Base-by-base conservation (phyloP, 805 yeast species). In the Maudiozyma bulderi region DNA sequence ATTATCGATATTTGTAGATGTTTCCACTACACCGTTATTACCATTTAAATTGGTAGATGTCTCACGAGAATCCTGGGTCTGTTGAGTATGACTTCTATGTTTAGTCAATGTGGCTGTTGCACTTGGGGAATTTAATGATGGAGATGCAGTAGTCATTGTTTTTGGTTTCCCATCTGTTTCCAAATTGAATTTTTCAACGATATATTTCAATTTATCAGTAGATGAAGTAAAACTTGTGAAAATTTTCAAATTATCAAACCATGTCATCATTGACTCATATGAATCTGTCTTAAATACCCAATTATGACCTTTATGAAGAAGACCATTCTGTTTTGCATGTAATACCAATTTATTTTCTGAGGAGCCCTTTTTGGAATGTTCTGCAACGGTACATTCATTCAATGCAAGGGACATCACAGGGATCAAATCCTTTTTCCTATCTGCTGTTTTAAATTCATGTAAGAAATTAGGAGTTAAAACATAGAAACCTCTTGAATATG, bases 241-340 rank as follows among this genome's bases (percentile, higher is more conserved):
- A 44, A 72, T 73, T 62, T 82, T 81, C 55, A 91, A 73, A 60
- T 86, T 95, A 55, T 78, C 78, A 66, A 78, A 86, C 99, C 99
- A 91, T 39, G 73, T 75, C 64, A 83, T 79, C 91, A 89, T 86
- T 33, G 76, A 66, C 40, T 82, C 84, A 58, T 84, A 85, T 45
- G 84, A 77, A 59, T 86, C 93, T n/a, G 95, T 83, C 55, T 95
- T 76, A 71, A 91, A 90, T n/a, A 90, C 93, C 87, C 93, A 88
- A 59, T 88, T 89, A 68, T 90, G 97, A 41, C 88, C 86, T 59
- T 87, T 75, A 53, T 81, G 83, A 53, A 87, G 74, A 51, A 84
- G 69, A 11, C 93, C 93, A 52, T 81, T 79, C 54, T 82, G 81
- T 59, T 84, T 86, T 14, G 89, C 80, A 54, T 78, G 80, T 52